phyloP scores from a whole-genome alignment of 495 filamentous ascomycete species.

The Baudoinia panamericana region DNA sequence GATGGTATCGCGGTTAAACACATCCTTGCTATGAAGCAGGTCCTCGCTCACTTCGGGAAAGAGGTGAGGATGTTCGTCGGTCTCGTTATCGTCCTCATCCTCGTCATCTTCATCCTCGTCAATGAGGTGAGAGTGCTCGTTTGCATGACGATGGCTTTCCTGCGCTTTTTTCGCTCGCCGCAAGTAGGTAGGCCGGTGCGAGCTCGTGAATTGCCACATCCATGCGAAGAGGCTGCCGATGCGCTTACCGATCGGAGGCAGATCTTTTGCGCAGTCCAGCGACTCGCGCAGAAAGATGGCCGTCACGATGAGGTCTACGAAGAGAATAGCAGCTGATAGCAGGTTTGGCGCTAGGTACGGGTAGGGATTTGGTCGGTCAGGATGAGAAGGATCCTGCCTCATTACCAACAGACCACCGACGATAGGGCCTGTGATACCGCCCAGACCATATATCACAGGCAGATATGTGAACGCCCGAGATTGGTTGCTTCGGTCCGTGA shows the following conservation, averaged over 20 bases:
- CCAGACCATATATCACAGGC: conserved; percentile 83
- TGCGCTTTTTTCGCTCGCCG: conserved; percentile 20
- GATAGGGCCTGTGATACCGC: conserved; percentile 82
- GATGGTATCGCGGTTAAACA: conserved; percentile 64
- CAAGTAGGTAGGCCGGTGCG: conserved; percentile 48
- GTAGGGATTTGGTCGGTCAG: conserved; percentile 43
- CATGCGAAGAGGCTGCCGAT: conserved; percentile 49
- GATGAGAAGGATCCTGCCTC: conserved; percentile 40
- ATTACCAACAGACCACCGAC: conserved; percentile 74
- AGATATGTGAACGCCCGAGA: conserved; percentile 82
- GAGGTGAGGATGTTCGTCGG: neutral
- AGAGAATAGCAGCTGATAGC: conserved; percentile 53
- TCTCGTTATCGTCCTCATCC: conserved; percentile 21
- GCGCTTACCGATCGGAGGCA: conserved; percentile 48
- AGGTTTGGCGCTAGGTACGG: conserved; percentile 83
- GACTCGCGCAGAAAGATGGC: conserved; percentile 77
- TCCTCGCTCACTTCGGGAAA: conserved; percentile 3
- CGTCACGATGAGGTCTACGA: conserved; percentile 58
- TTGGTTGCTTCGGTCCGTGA: conserved; percentile 91
- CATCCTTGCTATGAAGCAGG: conserved; percentile 24
- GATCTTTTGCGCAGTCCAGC: conserved; percentile 54
- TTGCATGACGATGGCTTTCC: neutral
- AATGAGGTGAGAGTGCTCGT: neutral
- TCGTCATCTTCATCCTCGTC: conserved; percentile 30
- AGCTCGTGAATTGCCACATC: conserved; percentile 61